Percentiles rank a stretch among this genome's conserved stretches.
Conservation (phyloP, 208 protist species). For the Tritrichomonas musculus region DNA sequence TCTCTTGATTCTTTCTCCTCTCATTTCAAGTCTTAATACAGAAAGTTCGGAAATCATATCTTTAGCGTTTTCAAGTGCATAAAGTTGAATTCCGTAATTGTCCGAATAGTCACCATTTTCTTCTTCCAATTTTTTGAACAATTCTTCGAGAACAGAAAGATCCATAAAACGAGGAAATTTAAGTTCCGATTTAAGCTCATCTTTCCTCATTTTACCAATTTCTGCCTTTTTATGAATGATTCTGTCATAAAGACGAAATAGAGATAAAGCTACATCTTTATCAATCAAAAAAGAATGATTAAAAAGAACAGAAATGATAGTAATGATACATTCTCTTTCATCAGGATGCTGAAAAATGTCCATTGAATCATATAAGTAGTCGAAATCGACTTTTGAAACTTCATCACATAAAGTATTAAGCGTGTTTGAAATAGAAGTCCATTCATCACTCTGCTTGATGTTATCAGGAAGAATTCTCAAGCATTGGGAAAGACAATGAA, state of each 20-base stretch:
- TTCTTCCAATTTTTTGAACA: not conserved
- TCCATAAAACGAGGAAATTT: not conserved
- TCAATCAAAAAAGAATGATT: not conserved
- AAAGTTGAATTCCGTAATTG: conserved; percentile 19
- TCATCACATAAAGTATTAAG: not conserved
- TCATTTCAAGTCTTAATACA: not conserved
- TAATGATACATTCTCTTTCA: not conserved
- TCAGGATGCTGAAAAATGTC: not conserved
- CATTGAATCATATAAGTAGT: not conserved
- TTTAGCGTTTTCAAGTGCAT: not conserved
- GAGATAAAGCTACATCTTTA: not conserved
- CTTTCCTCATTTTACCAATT: not conserved
- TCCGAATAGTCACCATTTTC: not conserved
- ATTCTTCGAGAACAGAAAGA: not conserved
- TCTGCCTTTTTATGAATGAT: not conserved
- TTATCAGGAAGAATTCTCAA: not conserved
- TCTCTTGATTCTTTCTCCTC: not conserved
- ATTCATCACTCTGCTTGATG: not conserved
- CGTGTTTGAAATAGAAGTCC: not conserved
- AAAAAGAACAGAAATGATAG: not conserved
- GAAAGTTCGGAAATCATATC: not conserved
- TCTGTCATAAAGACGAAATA: not conserved
- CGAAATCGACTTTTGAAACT: not conserved
- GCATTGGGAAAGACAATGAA: not conserved
- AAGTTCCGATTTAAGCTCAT: not conserved